A percentile compares a stretch with the other conserved stretches of the same genome.
phyloP scores from a whole-genome alignment of 2,329 filamentous ascomycete genomes.

The Pseudogymnoascus sp. region DNA sequence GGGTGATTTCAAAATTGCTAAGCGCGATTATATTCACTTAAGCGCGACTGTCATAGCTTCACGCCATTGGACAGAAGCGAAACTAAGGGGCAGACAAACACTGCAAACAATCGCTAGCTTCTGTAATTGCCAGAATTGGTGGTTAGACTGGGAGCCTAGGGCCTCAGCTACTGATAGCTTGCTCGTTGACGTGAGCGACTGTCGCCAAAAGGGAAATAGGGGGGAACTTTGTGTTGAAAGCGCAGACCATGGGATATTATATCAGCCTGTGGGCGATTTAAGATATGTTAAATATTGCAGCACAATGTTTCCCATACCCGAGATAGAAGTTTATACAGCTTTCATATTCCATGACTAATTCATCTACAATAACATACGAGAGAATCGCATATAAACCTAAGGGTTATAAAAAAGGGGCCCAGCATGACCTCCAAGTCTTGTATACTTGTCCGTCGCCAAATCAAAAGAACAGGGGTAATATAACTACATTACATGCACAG shows the following conservation, averaged over 20 bases:
- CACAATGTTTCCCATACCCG: too few relatives aligned
- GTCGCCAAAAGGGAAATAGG: background rate
- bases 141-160: background rate
- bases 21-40: conserved; percentile 2
- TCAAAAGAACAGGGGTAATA: too few relatives aligned
- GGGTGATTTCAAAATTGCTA: background rate
- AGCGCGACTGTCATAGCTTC: background rate
- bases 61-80: background rate
- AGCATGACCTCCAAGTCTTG: too few relatives aligned
- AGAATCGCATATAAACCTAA: too few relatives aligned
- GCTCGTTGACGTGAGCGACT: background rate
- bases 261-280: background rate
- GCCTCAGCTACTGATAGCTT: background rate
- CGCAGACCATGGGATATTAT: background rate
- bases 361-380: too few relatives aligned
- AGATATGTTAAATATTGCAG: background rate
- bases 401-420: too few relatives aligned
- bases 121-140: background rate
- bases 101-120: background rate
- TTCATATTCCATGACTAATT: too few relatives aligned
- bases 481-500: background rate
- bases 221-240: background rate
- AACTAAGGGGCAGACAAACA: background rate
- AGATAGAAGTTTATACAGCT: too few relatives aligned
- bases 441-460: too few relatives aligned